phyloP scores from a whole-genome alignment of 257 asterid species.

The Hygrophila difformis region DNA sequence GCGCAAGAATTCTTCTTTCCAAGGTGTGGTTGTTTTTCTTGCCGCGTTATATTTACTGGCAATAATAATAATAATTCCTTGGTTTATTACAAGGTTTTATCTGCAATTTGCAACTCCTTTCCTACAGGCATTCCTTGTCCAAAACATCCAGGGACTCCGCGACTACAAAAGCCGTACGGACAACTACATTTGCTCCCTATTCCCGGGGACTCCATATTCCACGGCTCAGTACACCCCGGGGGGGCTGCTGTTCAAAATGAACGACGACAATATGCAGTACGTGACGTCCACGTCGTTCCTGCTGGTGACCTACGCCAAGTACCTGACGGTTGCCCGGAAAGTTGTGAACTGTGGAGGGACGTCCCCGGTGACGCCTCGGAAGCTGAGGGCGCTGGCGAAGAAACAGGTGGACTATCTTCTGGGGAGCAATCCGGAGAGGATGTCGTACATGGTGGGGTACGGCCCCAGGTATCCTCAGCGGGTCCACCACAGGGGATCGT shows the following conservation, averaged over 20 bases:
- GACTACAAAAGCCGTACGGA: conserved; percentile 91
- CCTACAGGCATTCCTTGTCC: conserved; percentile 80
- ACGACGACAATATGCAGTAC: conserved; percentile 83
- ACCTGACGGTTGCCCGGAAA: conserved; percentile 59
- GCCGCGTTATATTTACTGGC: too few species aligned
- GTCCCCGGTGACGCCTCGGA: conserved; percentile 53
- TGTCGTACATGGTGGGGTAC: conserved; percentile 96
- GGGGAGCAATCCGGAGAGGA: conserved; percentile 77
- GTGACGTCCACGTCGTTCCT: conserved; percentile 86
- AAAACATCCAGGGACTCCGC: conserved; percentile 70
- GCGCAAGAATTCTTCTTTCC: conserved; percentile 87
- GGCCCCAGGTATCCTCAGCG: conserved; percentile 66
- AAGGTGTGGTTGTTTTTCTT: too few species aligned
- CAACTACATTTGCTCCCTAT: conserved; percentile 76
- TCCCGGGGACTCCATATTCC: conserved; percentile 72
- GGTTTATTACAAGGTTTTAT: too few species aligned
- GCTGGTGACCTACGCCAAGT: conserved; percentile 75
- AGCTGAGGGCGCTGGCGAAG: conserved; percentile 66
- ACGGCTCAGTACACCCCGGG: conserved; percentile 85
- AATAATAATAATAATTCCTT: too few species aligned
- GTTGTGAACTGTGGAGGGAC: conserved; percentile 77
- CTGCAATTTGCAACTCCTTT: too few species aligned
- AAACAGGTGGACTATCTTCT: conserved; percentile 91
- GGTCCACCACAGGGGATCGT: conserved; percentile 95
- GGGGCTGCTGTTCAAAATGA: conserved; percentile 91